Percentiles rank a stretch among this genome's conserved stretches.
These are phyloP conservation scores for Phialocephala subalpina DNA, from an alignment of 2,329 filamentous ascomycete genomes.

Conservation along the genomic window DNA sequence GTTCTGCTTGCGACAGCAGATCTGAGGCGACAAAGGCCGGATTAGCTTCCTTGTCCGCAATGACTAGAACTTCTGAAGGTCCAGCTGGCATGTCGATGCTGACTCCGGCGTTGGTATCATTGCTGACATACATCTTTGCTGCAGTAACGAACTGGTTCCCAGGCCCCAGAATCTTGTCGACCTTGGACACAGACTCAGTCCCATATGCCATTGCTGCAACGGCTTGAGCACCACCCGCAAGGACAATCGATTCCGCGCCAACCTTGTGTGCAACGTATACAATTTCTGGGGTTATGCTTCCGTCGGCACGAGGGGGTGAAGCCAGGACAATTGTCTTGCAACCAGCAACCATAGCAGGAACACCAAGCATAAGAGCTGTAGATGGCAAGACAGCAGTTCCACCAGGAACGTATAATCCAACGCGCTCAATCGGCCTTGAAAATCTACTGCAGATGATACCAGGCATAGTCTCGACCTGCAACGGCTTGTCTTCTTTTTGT, in stretches of 20 bases:
- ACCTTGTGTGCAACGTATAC: slow-evolving; percentile 98
- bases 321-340: slow-evolving; percentile 95
- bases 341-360: slow-evolving; percentile 96
- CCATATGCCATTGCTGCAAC: slow-evolving; percentile 97
- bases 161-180: slow-evolving; percentile 97
- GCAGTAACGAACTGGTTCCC: slow-evolving; percentile 99
- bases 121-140: slow-evolving; percentile 97
- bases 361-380: slow-evolving; percentile 96
- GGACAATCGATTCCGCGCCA: slow-evolving; percentile 92
- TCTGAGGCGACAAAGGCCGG: slow-evolving; percentile 96
- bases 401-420: slow-evolving; percentile 96
- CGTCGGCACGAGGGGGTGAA: slow-evolving; percentile 88
- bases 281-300: slow-evolving; percentile 93
- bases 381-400: slow-evolving; percentile 97
- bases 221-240: slow-evolving; percentile 94
- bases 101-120: slow-evolving; percentile 94
- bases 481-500: slow-evolving; percentile 82
- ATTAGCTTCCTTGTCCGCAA: slow-evolving; percentile 87
- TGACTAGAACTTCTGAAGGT: slow-evolving; percentile 94
- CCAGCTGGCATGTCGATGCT: slow-evolving; percentile 99
- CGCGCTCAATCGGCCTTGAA: slow-evolving; percentile 88
- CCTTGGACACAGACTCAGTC: slow-evolving; percentile 92
- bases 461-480: slow-evolving; percentile 96
- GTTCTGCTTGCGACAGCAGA: slow-evolving; percentile 93
- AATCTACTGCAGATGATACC: slow-evolving; percentile 96